A percentile compares a stretch with the other conserved stretches of the same genome.
Conservation (phyloP, 495 filamentous ascomycete genomes). For the Eremomyces bilateralis region DNA sequence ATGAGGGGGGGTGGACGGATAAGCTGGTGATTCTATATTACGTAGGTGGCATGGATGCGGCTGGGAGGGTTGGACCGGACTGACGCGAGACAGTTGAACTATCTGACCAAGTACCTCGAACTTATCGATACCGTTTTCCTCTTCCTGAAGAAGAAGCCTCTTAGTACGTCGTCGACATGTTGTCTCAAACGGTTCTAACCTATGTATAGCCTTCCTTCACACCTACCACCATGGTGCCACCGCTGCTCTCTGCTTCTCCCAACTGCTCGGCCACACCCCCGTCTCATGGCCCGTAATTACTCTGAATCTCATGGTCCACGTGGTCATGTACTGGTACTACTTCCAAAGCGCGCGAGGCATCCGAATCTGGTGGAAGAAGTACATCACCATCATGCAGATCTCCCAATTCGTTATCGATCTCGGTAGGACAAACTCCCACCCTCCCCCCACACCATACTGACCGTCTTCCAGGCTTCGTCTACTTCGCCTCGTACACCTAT, state of each 20-base stretch:
- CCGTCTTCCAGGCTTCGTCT: constrained; percentile 26
- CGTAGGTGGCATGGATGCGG: constrained; percentile 27
- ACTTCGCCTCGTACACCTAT: constrained; percentile 25
- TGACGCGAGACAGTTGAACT: constrained; percentile 40
- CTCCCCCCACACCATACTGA: too few relatives aligned
- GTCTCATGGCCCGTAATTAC: constrained; percentile 62
- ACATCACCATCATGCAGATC: constrained; percentile 73
- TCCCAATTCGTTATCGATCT: constrained; percentile 63
- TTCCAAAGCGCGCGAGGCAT: constrained; percentile 69
- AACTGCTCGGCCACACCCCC: constrained; percentile 55
- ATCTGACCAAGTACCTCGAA: constrained; percentile 67
- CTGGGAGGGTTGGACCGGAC: constrained; percentile 14
- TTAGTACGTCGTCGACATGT: constrained; percentile 27
- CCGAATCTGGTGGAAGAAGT: constrained; percentile 78
- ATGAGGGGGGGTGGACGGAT: constrained; percentile 57
- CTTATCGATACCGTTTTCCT: constrained; percentile 64
- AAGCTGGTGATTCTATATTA: constrained; percentile 60
- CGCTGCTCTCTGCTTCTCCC: constrained; percentile 67
- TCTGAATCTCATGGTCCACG: constrained; percentile 58
- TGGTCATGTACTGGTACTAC: constrained; percentile 54
- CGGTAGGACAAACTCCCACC: constrained; percentile 33
- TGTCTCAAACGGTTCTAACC: background rate
- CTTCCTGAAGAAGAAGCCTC: constrained; percentile 71
- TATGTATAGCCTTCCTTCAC: constrained; percentile 50
- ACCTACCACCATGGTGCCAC: constrained; percentile 74